phyloP scores from a whole-genome alignment of 345 rosid genomes.

The Viola odorata region DNA sequence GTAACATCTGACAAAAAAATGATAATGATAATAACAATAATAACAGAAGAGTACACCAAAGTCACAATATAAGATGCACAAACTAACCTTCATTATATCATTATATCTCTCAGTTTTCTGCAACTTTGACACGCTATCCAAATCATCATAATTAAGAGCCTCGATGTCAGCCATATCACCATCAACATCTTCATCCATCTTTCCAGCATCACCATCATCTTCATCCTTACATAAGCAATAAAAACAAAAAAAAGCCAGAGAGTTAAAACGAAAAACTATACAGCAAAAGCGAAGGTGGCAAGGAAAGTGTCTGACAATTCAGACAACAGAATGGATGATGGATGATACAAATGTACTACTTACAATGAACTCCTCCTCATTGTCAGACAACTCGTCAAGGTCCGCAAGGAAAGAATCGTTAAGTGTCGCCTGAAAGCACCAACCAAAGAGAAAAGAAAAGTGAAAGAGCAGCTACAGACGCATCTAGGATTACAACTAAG shows the following conservation, averaged over 20 bases:
- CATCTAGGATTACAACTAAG: too few species aligned
- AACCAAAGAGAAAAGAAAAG: neutral
- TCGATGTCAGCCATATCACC: constrained; percentile 77
- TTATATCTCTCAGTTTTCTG: constrained; percentile 74
- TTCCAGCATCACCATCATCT: constrained; percentile 49
- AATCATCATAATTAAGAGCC: constrained; percentile 74
- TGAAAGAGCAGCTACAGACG: neutral
- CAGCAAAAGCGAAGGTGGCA: neutral
- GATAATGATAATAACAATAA: neutral
- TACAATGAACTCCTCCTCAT: constrained; percentile 61
- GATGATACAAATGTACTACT: constrained; percentile 22
- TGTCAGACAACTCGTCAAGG: constrained; percentile 92
- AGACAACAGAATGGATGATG: neutral
- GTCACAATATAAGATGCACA: neutral
- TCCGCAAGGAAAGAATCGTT: constrained; percentile 93
- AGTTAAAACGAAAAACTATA: too few species aligned
- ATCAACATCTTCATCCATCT: constrained; percentile 74
- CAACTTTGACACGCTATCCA: constrained; percentile 73
- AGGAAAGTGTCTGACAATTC: too few species aligned
- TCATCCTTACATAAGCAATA: constrained; percentile 44
- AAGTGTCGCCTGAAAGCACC: constrained; percentile 61
- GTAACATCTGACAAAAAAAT: neutral
- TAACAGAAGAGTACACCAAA: neutral
- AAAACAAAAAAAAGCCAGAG: neutral
- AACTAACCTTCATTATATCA: constrained; percentile 68